phyloP scores from a whole-genome alignment of 768 basidiomycete genomes.

The Mycena vulgaris region DNA sequence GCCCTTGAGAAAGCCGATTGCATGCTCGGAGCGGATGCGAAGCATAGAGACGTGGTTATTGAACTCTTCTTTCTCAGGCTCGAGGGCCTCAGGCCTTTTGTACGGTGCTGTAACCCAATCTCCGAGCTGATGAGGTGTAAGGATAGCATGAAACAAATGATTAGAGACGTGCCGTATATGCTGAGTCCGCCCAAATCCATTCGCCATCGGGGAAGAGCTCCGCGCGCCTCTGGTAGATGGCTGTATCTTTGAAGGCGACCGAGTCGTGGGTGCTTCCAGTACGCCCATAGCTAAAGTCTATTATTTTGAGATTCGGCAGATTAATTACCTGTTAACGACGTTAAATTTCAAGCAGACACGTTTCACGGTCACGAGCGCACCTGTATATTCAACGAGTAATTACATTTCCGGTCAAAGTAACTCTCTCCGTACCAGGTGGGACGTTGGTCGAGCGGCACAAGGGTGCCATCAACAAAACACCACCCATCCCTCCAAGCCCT shows the following conservation, averaged over 20 bases:
- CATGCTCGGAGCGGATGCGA: constrained; percentile 17
- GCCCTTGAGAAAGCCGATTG: constrained; percentile 19
- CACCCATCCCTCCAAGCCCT: constrained; percentile 53
- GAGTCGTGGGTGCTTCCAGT: constrained; percentile 55
- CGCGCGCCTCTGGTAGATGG: constrained; percentile 39
- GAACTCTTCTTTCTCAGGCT: background rate
- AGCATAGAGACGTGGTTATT: no score
- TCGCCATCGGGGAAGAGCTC: constrained; percentile 45
- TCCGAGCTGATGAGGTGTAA: background rate
- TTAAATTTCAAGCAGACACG: background rate
- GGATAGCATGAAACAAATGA: background rate
- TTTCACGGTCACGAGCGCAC: constrained; percentile 36
- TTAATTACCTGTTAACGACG: constrained; percentile 37
- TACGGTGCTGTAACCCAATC: constrained; percentile 23
- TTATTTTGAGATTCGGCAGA: constrained; percentile 49
- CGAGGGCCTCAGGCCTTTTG: constrained; percentile 2
- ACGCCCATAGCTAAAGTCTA: no score
- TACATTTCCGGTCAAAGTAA: constrained; percentile 56
- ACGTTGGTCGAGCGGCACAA: no score
- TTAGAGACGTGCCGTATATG: constrained; percentile 45
- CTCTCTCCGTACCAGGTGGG: no score
- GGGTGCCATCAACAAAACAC: no score
- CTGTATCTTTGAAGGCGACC: constrained; percentile 48
- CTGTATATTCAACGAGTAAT: constrained; percentile 57
- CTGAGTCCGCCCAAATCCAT: constrained; percentile 57